These are phyloP conservation scores for Metschnikowia orientalis DNA, from an alignment of 805 yeast genomes.

Conservation along the genomic window DNA sequence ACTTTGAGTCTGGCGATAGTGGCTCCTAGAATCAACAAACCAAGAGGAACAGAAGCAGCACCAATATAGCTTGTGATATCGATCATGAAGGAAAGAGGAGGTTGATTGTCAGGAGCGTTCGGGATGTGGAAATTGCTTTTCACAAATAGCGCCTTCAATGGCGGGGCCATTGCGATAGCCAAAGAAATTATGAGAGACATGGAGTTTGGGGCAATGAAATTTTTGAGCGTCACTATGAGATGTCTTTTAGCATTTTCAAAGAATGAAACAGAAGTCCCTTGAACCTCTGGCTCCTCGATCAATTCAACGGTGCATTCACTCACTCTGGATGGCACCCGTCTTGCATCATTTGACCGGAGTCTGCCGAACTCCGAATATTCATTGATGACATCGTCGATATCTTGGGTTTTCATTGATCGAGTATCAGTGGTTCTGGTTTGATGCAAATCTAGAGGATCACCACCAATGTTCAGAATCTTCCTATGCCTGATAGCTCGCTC, in stretches of 20 bases:
- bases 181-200: conserved; percentile 63
- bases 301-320: conserved; percentile 11
- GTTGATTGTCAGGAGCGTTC: conserved; percentile 78
- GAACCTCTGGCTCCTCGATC: too few species aligned
- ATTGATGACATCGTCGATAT: conserved; percentile 36
- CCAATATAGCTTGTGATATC: conserved; percentile 79
- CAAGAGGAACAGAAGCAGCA: conserved; percentile 84
- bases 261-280: too few species aligned
- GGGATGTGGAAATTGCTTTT: conserved; percentile 48
- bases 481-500: conserved; percentile 4
- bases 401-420: conserved; percentile 28
- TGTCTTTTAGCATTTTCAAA: too few species aligned
- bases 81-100: conserved; percentile 81
- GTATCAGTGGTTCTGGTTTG: conserved; percentile 21
- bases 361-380: conserved; percentile 46
- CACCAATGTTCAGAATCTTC: conserved; percentile 3
- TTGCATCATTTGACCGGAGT: conserved; percentile 19
- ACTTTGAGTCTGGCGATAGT: conserved; percentile 75
- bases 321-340: not conserved
- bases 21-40: conserved; percentile 78
- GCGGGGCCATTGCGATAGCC: conserved; percentile 78
- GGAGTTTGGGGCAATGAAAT: conserved; percentile 68
- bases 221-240: conserved; percentile 35
- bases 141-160: conserved; percentile 52
- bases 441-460: conserved; percentile 4